Conservation (phyloP, 257 asterid genomes). For the Echium plantagineum region DNA sequence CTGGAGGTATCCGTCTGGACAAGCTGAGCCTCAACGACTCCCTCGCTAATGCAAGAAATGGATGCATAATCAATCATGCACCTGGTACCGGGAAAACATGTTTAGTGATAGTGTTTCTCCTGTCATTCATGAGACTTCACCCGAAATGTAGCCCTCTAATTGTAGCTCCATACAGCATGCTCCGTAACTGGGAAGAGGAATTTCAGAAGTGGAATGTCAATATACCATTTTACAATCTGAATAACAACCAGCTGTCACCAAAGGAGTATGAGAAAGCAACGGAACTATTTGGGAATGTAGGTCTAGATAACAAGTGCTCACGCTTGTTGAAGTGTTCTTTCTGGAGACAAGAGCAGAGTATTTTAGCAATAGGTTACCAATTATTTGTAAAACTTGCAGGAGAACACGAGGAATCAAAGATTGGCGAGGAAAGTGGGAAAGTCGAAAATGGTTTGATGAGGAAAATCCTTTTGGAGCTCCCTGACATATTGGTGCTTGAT, state of each 20-base stretch:
- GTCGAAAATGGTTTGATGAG: conserved; percentile 13
- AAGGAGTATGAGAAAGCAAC: conserved; percentile 20
- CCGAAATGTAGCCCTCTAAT: conserved; percentile 53
- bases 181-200: conserved; percentile 59
- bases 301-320: conserved; percentile 1
- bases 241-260: conserved; percentile 24
- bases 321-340: conserved; percentile 38
- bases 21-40: conserved; percentile 25
- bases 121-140: conserved; percentile 40
- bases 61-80: conserved; percentile 80
- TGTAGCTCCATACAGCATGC: conserved; percentile 68
- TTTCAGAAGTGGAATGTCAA: conserved; percentile 42
- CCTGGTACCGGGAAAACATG: conserved; percentile 90
- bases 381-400: conserved; percentile 46
- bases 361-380: conserved; percentile 43
- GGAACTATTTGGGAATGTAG: conserved; percentile 3
- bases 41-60: conserved; percentile 28
- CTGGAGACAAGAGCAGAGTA: conserved; percentile 44
- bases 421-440: neutral
- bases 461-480: conserved; percentile 40
- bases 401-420: conserved; percentile 1
- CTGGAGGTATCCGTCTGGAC: conserved; percentile 40
- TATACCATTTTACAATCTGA: conserved; percentile 50
- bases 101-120: conserved; percentile 52
- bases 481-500: conserved; percentile 56